phyloP scores from a whole-genome alignment of 2,329 filamentous ascomycete genomes.

The Ceratocystis ficicola region DNA sequence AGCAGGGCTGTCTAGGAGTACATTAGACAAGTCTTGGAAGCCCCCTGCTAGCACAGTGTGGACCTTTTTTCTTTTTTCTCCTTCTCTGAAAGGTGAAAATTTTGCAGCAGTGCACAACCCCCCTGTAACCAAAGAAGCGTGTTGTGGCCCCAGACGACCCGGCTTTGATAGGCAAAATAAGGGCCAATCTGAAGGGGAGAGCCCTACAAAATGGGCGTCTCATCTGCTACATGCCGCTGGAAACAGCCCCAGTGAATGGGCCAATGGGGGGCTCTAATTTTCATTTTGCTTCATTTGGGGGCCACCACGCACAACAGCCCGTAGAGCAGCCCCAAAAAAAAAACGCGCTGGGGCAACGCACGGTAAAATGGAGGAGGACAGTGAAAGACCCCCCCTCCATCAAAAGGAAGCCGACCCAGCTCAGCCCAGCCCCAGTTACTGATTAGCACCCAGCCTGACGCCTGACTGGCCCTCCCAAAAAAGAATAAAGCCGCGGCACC shows the following conservation, averaged over 20 bases:
- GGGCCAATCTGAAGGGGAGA: neutral
- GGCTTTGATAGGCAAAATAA: neutral
- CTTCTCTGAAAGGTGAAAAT: constrained; percentile 5
- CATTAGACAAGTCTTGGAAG: neutral
- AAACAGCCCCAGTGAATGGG: neutral
- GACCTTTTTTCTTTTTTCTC: neutral
- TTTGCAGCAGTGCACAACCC: constrained; percentile 12
- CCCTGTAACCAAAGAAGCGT: constrained; percentile 8
- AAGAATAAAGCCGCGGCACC: constrained; percentile 21
- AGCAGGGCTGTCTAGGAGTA: constrained; percentile 2
- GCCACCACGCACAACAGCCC: neutral
- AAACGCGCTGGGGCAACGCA: neutral
- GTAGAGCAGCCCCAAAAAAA: too few species aligned
- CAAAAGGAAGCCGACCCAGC: neutral
- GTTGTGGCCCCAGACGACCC: constrained; percentile 1
- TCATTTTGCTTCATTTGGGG: neutral
- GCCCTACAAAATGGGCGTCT: neutral
- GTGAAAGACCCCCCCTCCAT: neutral
- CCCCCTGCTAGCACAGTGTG: constrained; percentile 17
- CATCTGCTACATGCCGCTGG: neutral
- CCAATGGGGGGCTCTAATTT: neutral
- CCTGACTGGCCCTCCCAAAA: constrained; percentile 19
- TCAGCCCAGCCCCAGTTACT: constrained; percentile 18
- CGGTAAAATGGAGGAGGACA: neutral
- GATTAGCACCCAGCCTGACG: constrained; percentile 18